Conservation (phyloP, 139 green algal species). For the Chlorella sp. region DNA sequence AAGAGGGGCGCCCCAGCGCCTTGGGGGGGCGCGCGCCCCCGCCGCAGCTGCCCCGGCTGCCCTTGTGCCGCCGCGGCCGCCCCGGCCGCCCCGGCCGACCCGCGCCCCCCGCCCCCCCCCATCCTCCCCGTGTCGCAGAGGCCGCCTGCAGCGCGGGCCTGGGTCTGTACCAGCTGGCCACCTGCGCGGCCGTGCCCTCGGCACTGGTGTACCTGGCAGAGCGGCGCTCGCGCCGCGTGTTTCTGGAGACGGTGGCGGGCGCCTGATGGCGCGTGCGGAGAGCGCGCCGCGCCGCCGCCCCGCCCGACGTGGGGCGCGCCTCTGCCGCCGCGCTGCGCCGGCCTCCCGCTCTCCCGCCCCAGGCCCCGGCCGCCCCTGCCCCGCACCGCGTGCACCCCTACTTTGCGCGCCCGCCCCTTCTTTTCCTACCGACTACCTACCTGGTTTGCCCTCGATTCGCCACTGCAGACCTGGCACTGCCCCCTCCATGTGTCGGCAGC, state of each 20-base stretch:
- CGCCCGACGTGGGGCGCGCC: no score
- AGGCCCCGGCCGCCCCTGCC: no score
- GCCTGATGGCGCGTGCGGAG: no score
- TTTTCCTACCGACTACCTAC: no score
- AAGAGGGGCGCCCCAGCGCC: neutral
- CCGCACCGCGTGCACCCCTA: no score
- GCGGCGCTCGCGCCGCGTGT: conserved; percentile 24
- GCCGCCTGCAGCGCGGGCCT: conserved; percentile 9
- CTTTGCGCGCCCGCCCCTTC: no score
- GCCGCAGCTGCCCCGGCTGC: neutral
- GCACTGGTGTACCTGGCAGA: conserved; percentile 27
- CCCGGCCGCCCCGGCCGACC: neutral
- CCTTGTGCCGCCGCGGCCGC: neutral
- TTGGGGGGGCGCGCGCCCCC: neutral
- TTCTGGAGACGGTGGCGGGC: conserved; percentile 11
- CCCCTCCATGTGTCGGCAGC: no score
- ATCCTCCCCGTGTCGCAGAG: conserved; percentile 1
- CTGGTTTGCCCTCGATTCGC: no score
- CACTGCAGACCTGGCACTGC: no score
- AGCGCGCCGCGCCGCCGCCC: no score
- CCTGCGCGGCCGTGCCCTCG: conserved; percentile 34
- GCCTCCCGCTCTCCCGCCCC: no score
- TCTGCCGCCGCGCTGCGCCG: no score
- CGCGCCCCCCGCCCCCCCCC: neutral
- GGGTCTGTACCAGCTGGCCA: conserved; percentile 17